phyloP scores from a whole-genome alignment of 371 early-diverging fungal species.

The Modicella reniformis region DNA sequence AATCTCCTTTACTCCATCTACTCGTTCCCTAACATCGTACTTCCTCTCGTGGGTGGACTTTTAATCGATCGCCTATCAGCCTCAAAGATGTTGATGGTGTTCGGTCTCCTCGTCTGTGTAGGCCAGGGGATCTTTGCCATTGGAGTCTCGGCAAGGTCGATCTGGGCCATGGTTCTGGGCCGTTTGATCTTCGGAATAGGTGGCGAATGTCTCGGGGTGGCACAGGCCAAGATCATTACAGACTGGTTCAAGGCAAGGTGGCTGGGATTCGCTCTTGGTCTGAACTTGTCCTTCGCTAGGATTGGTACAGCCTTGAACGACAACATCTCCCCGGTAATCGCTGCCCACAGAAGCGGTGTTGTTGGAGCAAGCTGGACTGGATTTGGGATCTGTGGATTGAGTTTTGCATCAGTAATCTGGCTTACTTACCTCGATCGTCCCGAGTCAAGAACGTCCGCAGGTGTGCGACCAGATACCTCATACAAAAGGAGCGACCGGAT shows the following conservation, averaged over 20 bases:
- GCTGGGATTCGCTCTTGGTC: slow-evolving; percentile 70
- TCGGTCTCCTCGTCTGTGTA: slow-evolving; percentile 65
- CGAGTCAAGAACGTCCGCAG: slow-evolving; percentile 41
- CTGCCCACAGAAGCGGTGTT: slow-evolving; percentile 23
- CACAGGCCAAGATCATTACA: slow-evolving; percentile 68
- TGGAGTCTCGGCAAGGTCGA: slow-evolving; percentile 60
- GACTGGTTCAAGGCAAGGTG: slow-evolving; percentile 63
- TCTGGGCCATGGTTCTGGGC: slow-evolving; percentile 68
- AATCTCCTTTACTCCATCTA: slow-evolving; percentile 78
- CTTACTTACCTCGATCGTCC: slow-evolving; percentile 47
- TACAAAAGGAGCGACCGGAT: slow-evolving; percentile 16
- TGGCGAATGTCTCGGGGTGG: slow-evolving; percentile 76
- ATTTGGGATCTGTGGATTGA: slow-evolving; percentile 52
- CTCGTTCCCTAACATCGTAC: slow-evolving; percentile 80
- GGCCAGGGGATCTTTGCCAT: slow-evolving; percentile 74
- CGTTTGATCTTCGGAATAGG: slow-evolving; percentile 78
- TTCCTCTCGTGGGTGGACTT: slow-evolving; percentile 74
- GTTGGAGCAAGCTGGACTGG: slow-evolving; percentile 62
- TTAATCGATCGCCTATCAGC: slow-evolving; percentile 64
- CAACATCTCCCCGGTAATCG: slow-evolving; percentile 66
- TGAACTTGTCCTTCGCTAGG: slow-evolving; percentile 68
- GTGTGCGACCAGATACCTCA: slow-evolving; percentile 37
- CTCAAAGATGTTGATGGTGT: slow-evolving; percentile 60
- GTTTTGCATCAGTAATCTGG: slow-evolving; percentile 40
- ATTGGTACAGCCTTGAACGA: slow-evolving; percentile 74